Evolutionary conservation across 192 early-diverging fungal genomes (phyloP), one percentile per base, ranked within the genome.

Genomic region (Backusella luteola): DNA sequence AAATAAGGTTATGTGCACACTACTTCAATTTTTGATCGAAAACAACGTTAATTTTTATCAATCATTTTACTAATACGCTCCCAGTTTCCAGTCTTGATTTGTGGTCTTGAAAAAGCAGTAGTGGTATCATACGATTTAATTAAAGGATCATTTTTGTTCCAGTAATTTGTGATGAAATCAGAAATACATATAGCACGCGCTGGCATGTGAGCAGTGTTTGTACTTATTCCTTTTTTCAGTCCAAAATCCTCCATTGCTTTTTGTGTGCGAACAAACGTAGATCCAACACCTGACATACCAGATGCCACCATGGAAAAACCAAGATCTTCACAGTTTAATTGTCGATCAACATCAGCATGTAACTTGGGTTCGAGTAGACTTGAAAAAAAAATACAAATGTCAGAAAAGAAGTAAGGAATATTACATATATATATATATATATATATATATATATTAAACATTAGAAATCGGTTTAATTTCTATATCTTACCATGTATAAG

Each of bases 281-380:
- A 66, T 15, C 78, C 32, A 26, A 44, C 38, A 49, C 71, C 78
- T n/a, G 81, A 69, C 12, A 74, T 29, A 53, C 81, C 81, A 44
- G 67, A 68, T 8, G 71, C 81, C 72, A 82, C 41, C 53, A 82
- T 67, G n/a, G 69, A 52, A 46, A 79, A 73, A 12, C 69, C 78
- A 29, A 82, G 74, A 49, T 82, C 81, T 44, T 82, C 81, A 71
- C 81, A 82, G 59, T 82, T 82, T 7, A 75, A 29, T 35, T 67
- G 42, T 14, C 34, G 34, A 73, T 82, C 81, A 26, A 82, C 71
- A 39, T 70, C 63, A 21, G 46, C 66, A 49, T 82, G 81, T 49
- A 82, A 14, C 4, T 29, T 66, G 12, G 71, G 73, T 5, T 69
- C 59, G 38, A 82, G 53, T 26, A 82, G 66, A 32, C 73, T 74